A percentile compares a stretch with the other conserved stretches of the same genome.
phyloP scores from a whole-genome alignment of 2,329 filamentous ascomycete species.

The Cladosporium sphaerospermum region DNA sequence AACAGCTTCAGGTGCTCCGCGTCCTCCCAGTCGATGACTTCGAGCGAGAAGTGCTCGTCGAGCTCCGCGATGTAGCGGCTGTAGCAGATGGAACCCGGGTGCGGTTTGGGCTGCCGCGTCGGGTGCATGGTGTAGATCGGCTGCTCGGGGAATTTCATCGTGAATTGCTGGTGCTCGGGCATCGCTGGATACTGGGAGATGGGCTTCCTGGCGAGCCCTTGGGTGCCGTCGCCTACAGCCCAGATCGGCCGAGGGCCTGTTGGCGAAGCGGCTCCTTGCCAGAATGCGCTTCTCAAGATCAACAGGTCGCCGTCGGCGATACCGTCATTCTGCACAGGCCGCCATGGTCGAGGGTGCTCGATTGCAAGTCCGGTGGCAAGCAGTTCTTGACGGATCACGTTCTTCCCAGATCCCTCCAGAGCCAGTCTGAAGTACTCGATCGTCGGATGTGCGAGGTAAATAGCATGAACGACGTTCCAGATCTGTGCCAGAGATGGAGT shows the following conservation, averaged over 20 bases:
- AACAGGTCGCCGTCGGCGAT: slow-evolving; percentile 40
- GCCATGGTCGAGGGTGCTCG: slow-evolving; percentile 34
- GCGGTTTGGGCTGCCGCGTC: slow-evolving; percentile 63
- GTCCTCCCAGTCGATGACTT: slow-evolving; percentile 63
- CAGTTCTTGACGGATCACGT: slow-evolving; percentile 36
- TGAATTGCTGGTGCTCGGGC: slow-evolving; percentile 40
- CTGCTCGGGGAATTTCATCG: slow-evolving; percentile 42
- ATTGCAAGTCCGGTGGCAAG: slow-evolving; percentile 39
- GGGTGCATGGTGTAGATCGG: slow-evolving; percentile 61
- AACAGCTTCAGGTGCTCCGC: slow-evolving; percentile 62
- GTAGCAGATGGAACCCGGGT: slow-evolving; percentile 64
- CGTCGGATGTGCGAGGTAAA: slow-evolving; percentile 39
- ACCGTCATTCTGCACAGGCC: slow-evolving; percentile 19
- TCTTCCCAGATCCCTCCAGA: slow-evolving; percentile 33
- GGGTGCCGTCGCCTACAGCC: slow-evolving; percentile 20
- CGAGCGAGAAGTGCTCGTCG: slow-evolving; percentile 69
- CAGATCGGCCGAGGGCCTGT: slow-evolving; percentile 37
- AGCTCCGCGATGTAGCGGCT: slow-evolving; percentile 73
- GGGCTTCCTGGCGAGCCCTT: slow-evolving; percentile 16
- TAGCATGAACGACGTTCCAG: slow-evolving; percentile 43
- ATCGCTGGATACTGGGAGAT: slow-evolving; percentile 35
- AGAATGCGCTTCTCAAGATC: slow-evolving; percentile 45
- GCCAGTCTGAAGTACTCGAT: slow-evolving; percentile 41
- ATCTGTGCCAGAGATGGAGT: slow-evolving; percentile 41
- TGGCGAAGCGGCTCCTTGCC: slow-evolving; percentile 40